phyloP scores from a whole-genome alignment of 768 basidiomycete genomes.

The Coprinellus micaceus region DNA sequence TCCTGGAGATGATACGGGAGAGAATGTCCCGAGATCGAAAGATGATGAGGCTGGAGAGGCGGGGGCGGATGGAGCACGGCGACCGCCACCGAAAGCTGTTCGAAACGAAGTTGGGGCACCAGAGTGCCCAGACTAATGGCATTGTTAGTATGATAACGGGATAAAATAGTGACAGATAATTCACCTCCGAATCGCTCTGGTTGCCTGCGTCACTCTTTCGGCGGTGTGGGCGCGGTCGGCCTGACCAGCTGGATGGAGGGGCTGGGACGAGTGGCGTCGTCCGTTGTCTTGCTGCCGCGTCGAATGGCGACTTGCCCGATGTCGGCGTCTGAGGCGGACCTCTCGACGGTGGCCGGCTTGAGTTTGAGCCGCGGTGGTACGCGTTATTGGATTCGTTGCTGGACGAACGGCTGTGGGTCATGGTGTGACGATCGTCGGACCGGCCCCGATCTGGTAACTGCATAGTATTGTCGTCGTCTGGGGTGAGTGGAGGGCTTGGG shows the following conservation, averaged over 20 bases:
- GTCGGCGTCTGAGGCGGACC: constrained; percentile 53
- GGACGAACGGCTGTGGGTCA: constrained; percentile 40
- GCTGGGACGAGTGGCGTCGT: constrained; percentile 51
- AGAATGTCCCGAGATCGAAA: constrained; percentile 24
- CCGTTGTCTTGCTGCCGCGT: constrained; percentile 65
- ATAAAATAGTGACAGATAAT: constrained; percentile 15
- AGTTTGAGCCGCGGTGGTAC: constrained; percentile 29
- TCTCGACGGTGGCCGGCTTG: constrained; percentile 51
- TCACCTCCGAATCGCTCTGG: constrained; percentile 74
- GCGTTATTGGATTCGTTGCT: constrained; percentile 53
- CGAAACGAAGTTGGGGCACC: constrained; percentile 42
- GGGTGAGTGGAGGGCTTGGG: constrained; percentile 37
- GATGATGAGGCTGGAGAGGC: constrained; percentile 43
- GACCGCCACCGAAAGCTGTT: constrained; percentile 41
- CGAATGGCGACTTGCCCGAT: constrained; percentile 56
- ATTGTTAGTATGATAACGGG: background rate
- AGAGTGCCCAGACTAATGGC: constrained; percentile 6
- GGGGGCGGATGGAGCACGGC: constrained; percentile 72
- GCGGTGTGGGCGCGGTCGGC: constrained; percentile 65
- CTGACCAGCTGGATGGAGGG: constrained; percentile 74
- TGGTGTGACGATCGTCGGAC: constrained; percentile 29
- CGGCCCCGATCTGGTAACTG: constrained; percentile 28
- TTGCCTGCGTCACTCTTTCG: constrained; percentile 75
- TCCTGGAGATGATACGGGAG: constrained; percentile 39
- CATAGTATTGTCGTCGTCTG: constrained; percentile 24